Evolutionary conservation across 2,329 filamentous ascomycete species (phyloP), one percentile per base, ranked within the genome.

Genomic region (Xylariaceae sp.): DNA sequence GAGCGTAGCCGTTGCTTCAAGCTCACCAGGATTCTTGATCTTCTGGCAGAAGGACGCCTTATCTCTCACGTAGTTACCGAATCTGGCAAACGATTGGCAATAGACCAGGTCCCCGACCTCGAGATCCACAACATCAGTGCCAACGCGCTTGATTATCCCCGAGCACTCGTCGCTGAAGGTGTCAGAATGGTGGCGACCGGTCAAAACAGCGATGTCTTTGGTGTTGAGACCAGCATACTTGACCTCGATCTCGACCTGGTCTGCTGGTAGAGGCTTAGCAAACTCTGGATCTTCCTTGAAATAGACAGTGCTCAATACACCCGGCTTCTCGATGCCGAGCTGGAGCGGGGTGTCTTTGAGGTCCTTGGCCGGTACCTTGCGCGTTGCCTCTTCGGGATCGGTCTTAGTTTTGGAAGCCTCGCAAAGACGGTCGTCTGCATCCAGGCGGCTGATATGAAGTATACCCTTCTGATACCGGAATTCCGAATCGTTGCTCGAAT

Each of bases 201-300:
- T 6, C 11, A 26, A 11, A 11, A 6, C 11, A 11, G 22, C 11
- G 11, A 11, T 2, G 43, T 36, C 3, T 35, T 19, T 2, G 41
- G 41, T 1, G 44, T 42, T 47, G 3, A 44, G 13, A 11, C 40
- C 40, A 12, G 30, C 29, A 11, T 26, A 19, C 4, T 34, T 31
- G 12, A 39, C 36, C 16, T 47, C 26, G 22, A 47, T 39, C 22
- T 47, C 38, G 4, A 45, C 37, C 26, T 22, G 4, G 17, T 42
- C 39, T 9, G 19, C 3, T 16, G 18, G 11, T 2, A 45, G 34
- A 2, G 24, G 24, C 13, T 28, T 37, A 2, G n/a, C 19, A 8
- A 42, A 42, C 2, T 35, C 41, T 1, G n/a, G 3, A 18, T 44
- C 38, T 1, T 13, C 9, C 6, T 26, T 31, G 22, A 44, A 44